Conservation (phyloP, 75 land plant genomes). For the Chamaecyparis obtusa region DNA sequence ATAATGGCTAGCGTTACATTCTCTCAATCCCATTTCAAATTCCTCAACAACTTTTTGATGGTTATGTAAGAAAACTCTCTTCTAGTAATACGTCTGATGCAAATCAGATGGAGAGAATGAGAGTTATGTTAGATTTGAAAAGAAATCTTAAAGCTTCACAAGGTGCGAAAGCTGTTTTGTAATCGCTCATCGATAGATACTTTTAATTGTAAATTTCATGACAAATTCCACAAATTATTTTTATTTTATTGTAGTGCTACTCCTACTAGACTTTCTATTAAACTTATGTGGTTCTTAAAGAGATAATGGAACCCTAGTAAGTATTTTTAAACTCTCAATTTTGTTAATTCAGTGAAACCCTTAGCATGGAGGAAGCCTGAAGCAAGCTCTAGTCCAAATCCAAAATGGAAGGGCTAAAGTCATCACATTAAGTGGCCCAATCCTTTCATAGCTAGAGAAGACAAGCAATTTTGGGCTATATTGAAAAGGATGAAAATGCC, state of each 20-base stretch:
- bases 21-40: constrained; percentile 65
- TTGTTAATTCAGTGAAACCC: constrained; percentile 11
- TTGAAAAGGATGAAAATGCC: no score
- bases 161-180: constrained; percentile 6
- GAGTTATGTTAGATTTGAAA: neutral
- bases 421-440: no score
- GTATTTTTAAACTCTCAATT: neutral
- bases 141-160: constrained; percentile 4
- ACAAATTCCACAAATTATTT: neutral
- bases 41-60: constrained; percentile 60
- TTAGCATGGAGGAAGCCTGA: constrained; percentile 8
- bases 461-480: no score
- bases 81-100: neutral
- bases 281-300: neutral
- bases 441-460: no score
- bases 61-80: constrained; percentile 54
- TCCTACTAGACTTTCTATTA: neutral
- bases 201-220: neutral
- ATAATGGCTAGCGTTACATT: constrained; percentile 32
- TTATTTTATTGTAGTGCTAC: neutral
- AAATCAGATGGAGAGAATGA: neutral
- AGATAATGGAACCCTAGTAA: neutral
- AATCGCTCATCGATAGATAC: neutral
- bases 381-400: constrained; percentile 8
- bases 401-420: no score